Evolutionary conservation across 1,284 basidiomycete genomes (phyloP), one percentile per base, ranked within the genome.

Genomic region (Moniliella sp.): DNA sequence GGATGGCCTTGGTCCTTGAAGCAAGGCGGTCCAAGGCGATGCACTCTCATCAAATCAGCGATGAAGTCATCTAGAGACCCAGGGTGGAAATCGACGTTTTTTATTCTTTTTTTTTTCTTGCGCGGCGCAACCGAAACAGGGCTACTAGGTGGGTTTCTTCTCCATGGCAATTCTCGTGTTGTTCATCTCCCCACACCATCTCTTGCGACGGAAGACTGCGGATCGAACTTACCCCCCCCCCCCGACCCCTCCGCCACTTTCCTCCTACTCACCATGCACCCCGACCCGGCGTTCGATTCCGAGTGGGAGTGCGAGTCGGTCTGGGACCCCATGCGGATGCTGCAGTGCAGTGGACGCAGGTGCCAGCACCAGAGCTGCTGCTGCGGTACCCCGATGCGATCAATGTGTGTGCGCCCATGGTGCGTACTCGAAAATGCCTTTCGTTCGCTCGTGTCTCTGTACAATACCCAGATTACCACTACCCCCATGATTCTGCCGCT

Each of bases 361-460:
- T 36, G 14, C 37, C 45, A 7, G 47, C 48, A 11, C 48, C 48
- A 23, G 42, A 48, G 12, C 32, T 48, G 14, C 43, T 50, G 12
- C 38, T 38, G 33, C 34, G 41, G 1, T 51, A 47, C 27, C 37
- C 37, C 26, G 40, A 47, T 1, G 36, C 18, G 12, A 16, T 50
- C 31, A 52, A 48, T 30, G 39, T 47, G 12, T 39, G 48, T 51
- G 68, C 67, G 1, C 67, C 68, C 7, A 64, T 70, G 43, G 69
- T 72, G 12, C 62, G 70, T 71, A 70, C 43, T 69, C 67, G 21
- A 73, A 72, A 49, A 71, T 0, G 67, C 69, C 2, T 72, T 72
- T 46, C 63, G 71, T 4, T 65, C 69, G 32, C 62, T 71, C 1
- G 65, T 67, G 3, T 66, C 69, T 1, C 61, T 64, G 18, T 72